Evolutionary conservation across 1,284 basidiomycete genomes (phyloP).

Genomic region (Sphagnurus paluster): DNA sequence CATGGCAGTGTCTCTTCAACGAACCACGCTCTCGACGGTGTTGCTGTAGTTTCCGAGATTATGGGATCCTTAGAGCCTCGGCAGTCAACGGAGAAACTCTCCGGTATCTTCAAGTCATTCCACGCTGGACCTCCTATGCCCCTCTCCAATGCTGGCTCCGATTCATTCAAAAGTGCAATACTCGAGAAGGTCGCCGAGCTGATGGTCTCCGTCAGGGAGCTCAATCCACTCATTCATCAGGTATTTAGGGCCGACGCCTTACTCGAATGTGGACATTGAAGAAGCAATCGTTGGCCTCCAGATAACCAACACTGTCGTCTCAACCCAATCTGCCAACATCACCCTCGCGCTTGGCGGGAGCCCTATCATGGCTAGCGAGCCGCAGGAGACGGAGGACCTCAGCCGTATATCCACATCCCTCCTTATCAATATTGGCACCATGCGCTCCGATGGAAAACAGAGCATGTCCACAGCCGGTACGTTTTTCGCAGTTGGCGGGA

Average conservation of each 20-base stretch:
- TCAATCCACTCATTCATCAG: conserved; percentile 80
- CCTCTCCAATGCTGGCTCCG: conserved; percentile 3
- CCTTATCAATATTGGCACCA: conserved; percentile 91
- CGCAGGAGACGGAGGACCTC: conserved; percentile 84
- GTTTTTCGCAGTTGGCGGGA: conserved; percentile 19
- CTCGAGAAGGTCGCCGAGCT: conserved; percentile 36
- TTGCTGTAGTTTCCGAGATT: conserved; percentile 93
- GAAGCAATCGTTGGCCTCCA: conserved; percentile 30
- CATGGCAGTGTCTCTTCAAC: conserved; percentile 67
- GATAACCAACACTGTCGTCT: conserved; percentile 92
- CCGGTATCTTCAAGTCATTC: conserved; percentile 46
- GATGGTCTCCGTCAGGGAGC: conserved; percentile 49
- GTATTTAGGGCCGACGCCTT: conserved; percentile 36
- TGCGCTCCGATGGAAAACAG: conserved; percentile 56
- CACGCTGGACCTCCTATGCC: conserved; percentile 18
- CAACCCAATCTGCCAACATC: conserved; percentile 89
- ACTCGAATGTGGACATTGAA: not conserved
- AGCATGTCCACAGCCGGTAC: conserved; percentile 86
- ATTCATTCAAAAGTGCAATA: conserved; percentile 19
- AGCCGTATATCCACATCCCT: conserved; percentile 68
- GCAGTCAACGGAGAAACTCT: conserved; percentile 52
- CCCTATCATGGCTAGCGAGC: conserved; percentile 91
- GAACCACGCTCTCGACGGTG: conserved; percentile 67
- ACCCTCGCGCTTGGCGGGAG: conserved; percentile 88
- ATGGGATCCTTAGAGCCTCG: conserved; percentile 68